Percentiles rank a stretch among this genome's conserved stretches.
Evolutionary conservation across 768 basidiomycete species (phyloP).

Genomic region (Mycena vitilis): DNA sequence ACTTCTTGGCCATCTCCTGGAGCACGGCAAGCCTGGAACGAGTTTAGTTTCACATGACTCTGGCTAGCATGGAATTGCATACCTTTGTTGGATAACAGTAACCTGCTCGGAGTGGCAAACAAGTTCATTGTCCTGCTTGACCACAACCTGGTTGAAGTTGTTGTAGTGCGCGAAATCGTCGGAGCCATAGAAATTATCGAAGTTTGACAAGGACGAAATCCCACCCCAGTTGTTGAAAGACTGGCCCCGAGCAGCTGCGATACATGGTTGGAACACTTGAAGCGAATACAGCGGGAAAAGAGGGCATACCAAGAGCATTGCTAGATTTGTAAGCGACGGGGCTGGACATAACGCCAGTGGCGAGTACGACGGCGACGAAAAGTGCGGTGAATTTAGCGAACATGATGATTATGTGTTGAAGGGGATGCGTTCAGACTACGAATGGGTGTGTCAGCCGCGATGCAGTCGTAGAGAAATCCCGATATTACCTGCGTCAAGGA

Average conservation of each 20-base stretch:
- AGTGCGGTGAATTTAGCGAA: slow-evolving; percentile 49
- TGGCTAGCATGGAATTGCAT: no score
- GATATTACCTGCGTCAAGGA: slow-evolving; percentile 42
- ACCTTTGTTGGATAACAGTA: slow-evolving; percentile 58
- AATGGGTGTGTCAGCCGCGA: slow-evolving; percentile 3
- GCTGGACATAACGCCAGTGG: slow-evolving; percentile 43
- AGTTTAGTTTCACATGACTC: no score
- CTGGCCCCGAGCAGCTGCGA: slow-evolving; percentile 33
- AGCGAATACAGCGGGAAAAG: neutral
- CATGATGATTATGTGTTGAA: slow-evolving; percentile 46
- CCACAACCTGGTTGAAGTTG: slow-evolving; percentile 47
- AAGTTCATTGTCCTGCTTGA: slow-evolving; percentile 50
- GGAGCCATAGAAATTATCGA: slow-evolving; percentile 60
- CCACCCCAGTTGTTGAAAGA: slow-evolving; percentile 39
- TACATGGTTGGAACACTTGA: neutral
- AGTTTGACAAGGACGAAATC: slow-evolving; percentile 41
- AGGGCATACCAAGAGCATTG: slow-evolving; percentile 32
- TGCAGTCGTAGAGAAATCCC: neutral
- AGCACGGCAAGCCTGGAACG: slow-evolving; percentile 48
- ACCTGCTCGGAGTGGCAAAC: slow-evolving; percentile 54
- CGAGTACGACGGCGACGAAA: slow-evolving; percentile 45
- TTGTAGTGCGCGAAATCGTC: slow-evolving; percentile 56
- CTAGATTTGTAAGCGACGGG: slow-evolving; percentile 39
- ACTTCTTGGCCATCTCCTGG: slow-evolving; percentile 62
- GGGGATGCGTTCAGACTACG: slow-evolving; percentile 37